Percentiles rank a stretch among this genome's conserved stretches.
Evolutionary conservation across 139 green algal species (phyloP).

Genomic region (Desmodesmus armatus): DNA sequence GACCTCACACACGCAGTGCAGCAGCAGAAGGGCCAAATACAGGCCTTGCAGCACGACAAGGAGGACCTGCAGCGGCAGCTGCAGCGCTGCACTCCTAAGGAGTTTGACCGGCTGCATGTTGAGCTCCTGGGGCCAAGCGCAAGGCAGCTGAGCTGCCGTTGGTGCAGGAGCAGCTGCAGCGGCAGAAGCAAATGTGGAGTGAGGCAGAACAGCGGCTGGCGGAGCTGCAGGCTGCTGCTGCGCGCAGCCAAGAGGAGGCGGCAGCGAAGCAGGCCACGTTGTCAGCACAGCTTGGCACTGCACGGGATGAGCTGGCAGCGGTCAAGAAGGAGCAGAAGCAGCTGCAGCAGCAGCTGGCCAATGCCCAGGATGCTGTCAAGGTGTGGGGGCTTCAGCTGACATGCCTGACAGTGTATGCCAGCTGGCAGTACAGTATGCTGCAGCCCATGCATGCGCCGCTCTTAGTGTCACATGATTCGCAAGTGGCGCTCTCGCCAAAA

Average conservation of each 20-base stretch:
- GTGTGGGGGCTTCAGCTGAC: slow-evolving; percentile 45
- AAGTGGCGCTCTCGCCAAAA: too few species aligned
- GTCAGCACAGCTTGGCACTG: slow-evolving; percentile 21
- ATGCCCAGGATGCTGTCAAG: slow-evolving; percentile 65
- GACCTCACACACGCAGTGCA: slow-evolving; percentile 61
- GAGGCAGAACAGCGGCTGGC: slow-evolving; percentile 53
- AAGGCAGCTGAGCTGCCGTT: slow-evolving; percentile 52
- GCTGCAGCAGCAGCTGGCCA: slow-evolving; percentile 48
- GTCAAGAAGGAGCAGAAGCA: slow-evolving; percentile 7
- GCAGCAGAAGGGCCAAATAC: slow-evolving; percentile 66
- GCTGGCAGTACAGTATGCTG: too few species aligned
- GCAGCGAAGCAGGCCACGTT: slow-evolving; percentile 4
- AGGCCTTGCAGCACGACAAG: slow-evolving; percentile 58
- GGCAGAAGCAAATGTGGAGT: slow-evolving; percentile 55
- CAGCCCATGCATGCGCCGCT: too few species aligned
- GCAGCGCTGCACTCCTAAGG: slow-evolving; percentile 45
- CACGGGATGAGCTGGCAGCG: slow-evolving; percentile 36
- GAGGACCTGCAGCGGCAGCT: slow-evolving; percentile 46
- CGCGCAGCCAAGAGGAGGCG: slow-evolving; percentile 48
- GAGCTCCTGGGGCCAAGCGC: slow-evolving; percentile 55
- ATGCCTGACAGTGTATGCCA: too few species aligned
- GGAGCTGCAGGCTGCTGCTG: slow-evolving; percentile 42
- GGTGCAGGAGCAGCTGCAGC: slow-evolving; percentile 55
- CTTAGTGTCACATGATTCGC: too few species aligned
- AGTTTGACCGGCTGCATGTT: slow-evolving; percentile 53